Percentiles rank a stretch among this genome's conserved stretches.
phyloP scores from a whole-genome alignment of 305 asterid species.

The Galium porrigens region DNA sequence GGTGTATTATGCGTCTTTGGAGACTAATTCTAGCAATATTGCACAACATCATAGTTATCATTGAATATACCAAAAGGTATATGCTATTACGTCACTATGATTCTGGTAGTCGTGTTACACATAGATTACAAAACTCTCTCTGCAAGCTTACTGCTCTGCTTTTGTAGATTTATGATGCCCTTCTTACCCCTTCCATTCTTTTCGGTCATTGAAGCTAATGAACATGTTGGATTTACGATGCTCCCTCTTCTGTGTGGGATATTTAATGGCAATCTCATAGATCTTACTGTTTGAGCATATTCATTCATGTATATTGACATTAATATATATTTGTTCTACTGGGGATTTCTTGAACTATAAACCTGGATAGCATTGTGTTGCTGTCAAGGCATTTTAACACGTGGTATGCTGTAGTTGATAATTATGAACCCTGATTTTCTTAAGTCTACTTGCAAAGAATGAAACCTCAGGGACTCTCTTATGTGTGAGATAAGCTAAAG shows the following conservation, averaged over 20 bases:
- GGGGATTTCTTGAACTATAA: neutral
- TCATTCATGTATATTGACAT: neutral
- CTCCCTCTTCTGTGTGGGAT: too few species aligned
- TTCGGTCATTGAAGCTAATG: neutral
- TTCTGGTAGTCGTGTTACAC: neutral
- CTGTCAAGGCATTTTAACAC: neutral
- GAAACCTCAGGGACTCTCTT: neutral
- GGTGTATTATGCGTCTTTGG: neutral
- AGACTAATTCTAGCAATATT: neutral
- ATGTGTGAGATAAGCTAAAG: neutral
- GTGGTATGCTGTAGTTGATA: neutral
- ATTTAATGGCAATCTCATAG: neutral
- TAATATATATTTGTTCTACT: neutral
- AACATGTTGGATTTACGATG: neutral
- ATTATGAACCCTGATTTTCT: neutral
- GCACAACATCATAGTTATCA: neutral
- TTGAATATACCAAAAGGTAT: neutral
- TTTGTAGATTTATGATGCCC: neutral
- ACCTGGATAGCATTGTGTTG: neutral
- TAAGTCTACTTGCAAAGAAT: neutral
- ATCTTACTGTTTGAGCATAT: neutral
- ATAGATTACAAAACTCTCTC: neutral
- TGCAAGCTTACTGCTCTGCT: neutral
- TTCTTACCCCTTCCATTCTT: neutral
- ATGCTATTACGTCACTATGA: neutral